Evolutionary conservation across 768 basidiomycete species (phyloP), one percentile per base, ranked within the genome.

Genomic region (Xerocomellus amylosporus): DNA sequence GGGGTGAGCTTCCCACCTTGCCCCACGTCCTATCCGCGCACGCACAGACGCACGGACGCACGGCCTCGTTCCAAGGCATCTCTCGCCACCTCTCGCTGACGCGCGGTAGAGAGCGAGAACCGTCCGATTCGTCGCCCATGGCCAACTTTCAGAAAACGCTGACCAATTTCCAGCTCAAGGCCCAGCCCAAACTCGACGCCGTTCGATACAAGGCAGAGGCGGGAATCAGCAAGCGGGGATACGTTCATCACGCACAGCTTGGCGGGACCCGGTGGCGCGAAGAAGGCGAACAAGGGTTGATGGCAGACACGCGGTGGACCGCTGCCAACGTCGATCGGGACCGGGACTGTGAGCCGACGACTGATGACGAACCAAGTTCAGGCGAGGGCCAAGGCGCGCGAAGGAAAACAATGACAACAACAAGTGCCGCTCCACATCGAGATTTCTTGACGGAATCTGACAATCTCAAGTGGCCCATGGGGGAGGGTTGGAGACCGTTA

Each of bases 141-240:
- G 66, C 73, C 30, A 65, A 66, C 46, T 66, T 84, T 33, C 79
- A 81, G 58, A 71, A 73, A 26, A 78, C 79, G 51, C 59, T 82
- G 45, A 72, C 62, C 10, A 63, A 64, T 31, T 61, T 78, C 9
- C 73, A 72, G n/a, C 65, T 69, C 48, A 64, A 62, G 19, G 74
- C 74, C 13, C 77, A 82, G 62, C 85, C 84, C 0, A 77, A 72
- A 41, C 64, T 87, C 24, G 85, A 87, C 53, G 79, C 80, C 30
- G 86, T 83, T 24, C 71, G 84, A 55, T 88, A 81, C 68, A 88
- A 88, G 68, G 86, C 85, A 0, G 86, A 88, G 66, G 87, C 86
- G 19, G 86, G 85, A 17, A 60, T 88, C 31, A 82, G 76, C 55
- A 73, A 73, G 60, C 74, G 85, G 5, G 87, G 86, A 38, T 88